These are phyloP conservation scores for Eragrostis curvula DNA, from an alignment of 176 grass and related monocot species.

Conservation along the genomic window DNA sequence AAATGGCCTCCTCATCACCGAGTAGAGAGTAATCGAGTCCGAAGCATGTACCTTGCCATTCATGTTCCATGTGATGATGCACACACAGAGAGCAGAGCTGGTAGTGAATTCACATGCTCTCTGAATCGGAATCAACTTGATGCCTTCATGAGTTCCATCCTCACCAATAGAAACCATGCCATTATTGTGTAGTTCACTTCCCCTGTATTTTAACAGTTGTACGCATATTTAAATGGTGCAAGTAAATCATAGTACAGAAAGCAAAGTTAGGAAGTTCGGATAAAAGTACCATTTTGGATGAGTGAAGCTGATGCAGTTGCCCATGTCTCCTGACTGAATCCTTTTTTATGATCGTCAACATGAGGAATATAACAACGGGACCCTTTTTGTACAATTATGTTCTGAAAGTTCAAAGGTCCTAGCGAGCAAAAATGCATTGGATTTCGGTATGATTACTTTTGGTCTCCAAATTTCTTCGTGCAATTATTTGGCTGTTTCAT, in stretches of 20 bases:
- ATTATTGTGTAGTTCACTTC: constrained; percentile 21
- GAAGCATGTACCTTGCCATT: constrained; percentile 57
- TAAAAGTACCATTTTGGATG: constrained; percentile 37
- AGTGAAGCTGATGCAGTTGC: constrained; percentile 50
- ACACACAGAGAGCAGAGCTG: constrained; percentile 45
- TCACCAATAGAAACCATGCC: constrained; percentile 39
- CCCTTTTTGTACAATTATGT: constrained; percentile 19
- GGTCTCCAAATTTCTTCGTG: constrained; percentile 24
- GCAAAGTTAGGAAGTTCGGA: background rate
- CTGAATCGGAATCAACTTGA: constrained; percentile 53
- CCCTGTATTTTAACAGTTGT: constrained; percentile 22
- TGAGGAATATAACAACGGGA: constrained; percentile 3
- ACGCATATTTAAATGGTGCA: background rate
- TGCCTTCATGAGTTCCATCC: constrained; percentile 58
- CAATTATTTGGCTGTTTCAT: constrained; percentile 2
- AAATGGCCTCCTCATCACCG: background rate
- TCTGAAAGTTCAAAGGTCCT: constrained; percentile 30
- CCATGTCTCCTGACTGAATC: constrained; percentile 36
- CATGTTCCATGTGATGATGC: constrained; percentile 80
- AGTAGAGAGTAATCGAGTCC: background rate
- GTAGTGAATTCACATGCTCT: constrained; percentile 53
- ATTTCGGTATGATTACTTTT: constrained; percentile 35
- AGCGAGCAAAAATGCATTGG: background rate
- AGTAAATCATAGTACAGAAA: background rate
- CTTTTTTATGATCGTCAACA: constrained; percentile 14